phyloP scores from a whole-genome alignment of 2,329 filamentous ascomycete species.

The Triangularia setosa region DNA sequence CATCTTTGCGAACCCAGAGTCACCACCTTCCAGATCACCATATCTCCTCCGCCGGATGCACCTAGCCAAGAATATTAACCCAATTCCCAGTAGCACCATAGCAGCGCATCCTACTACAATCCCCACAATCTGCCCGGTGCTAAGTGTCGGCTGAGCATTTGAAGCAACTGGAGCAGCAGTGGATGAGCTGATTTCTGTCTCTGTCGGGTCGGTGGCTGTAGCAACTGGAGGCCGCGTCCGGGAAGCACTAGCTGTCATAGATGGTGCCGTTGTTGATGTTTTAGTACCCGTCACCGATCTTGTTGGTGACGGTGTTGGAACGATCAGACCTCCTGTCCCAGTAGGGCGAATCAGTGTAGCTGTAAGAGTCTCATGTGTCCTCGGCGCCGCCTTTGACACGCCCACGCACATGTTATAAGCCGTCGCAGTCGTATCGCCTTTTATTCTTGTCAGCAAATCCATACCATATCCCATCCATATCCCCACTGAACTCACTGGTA shows the following conservation, averaged over 20 bases:
- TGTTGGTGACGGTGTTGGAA: conserved; percentile 19
- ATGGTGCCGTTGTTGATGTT: conserved; percentile 6
- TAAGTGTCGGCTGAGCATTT: conserved; percentile 24
- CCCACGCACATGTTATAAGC: conserved; percentile 58
- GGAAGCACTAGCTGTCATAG: conserved; percentile 48
- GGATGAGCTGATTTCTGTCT: background rate
- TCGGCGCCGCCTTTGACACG: conserved; percentile 46
- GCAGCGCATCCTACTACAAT: conserved; percentile 54
- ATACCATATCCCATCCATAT: background rate
- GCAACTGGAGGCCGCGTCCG: background rate
- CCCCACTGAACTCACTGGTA: conserved; percentile 31
- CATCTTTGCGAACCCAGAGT: conserved; percentile 35
- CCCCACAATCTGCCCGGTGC: conserved; percentile 50
- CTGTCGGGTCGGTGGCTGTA: conserved; percentile 14
- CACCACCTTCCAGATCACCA: conserved; percentile 31
- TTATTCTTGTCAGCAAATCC: conserved; percentile 15
- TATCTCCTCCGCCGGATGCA: conserved; percentile 37
- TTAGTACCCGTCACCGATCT: background rate
- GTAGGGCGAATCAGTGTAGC: conserved; percentile 46
- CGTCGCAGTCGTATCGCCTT: conserved; percentile 41
- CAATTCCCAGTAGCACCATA: conserved; percentile 45
- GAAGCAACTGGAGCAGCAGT: background rate
- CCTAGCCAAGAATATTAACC: conserved; percentile 44
- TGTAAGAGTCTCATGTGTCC: conserved; percentile 55
- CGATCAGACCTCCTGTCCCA: conserved; percentile 34